These are phyloP conservation scores for Trametes cinnabarina DNA, from an alignment of 768 basidiomycete species.

Conservation along the genomic window DNA sequence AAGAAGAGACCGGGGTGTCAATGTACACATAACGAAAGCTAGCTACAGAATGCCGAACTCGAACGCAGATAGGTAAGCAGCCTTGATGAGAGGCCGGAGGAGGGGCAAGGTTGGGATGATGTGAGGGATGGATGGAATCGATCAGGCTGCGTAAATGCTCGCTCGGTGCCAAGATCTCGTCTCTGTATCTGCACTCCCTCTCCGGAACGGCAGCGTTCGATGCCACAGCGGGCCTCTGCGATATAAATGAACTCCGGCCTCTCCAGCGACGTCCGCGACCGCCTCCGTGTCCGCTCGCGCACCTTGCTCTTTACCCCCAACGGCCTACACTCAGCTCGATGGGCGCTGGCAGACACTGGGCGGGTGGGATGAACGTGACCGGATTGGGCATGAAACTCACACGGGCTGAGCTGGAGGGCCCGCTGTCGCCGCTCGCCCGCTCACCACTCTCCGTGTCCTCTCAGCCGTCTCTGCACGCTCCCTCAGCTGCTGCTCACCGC, in stretches of 20 bases:
- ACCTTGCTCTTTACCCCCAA: neutral
- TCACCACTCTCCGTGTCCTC: neutral
- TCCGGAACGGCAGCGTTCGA: constrained; percentile 17
- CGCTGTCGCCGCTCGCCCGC: constrained; percentile 8
- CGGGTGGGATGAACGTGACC: constrained; percentile 8
- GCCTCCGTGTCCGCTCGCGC: neutral
- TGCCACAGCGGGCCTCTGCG: constrained; percentile 1
- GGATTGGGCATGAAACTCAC: constrained; percentile 14
- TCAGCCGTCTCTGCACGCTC: neutral
- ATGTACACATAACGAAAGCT: too few relatives aligned
- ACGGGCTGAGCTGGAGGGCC: neutral
- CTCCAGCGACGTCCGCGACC: too few relatives aligned
- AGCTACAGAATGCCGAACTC: too few relatives aligned
- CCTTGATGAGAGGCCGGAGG: too few relatives aligned
- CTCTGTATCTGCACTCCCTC: constrained; percentile 5
- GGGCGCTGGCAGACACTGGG: neutral
- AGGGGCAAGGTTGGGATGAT: constrained; percentile 16
- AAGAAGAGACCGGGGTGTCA: too few relatives aligned
- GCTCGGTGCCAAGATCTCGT: constrained; percentile 19
- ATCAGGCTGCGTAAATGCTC: constrained; percentile 25
- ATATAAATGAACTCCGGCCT: constrained; percentile 3
- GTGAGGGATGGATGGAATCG: constrained; percentile 23
- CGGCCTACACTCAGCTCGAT: neutral
- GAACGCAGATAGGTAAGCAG: too few relatives aligned
- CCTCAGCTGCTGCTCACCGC: neutral